Base-by-base conservation (phyloP, 2,329 filamentous ascomycete species). In the Drechslerella stenobrocha region DNA sequence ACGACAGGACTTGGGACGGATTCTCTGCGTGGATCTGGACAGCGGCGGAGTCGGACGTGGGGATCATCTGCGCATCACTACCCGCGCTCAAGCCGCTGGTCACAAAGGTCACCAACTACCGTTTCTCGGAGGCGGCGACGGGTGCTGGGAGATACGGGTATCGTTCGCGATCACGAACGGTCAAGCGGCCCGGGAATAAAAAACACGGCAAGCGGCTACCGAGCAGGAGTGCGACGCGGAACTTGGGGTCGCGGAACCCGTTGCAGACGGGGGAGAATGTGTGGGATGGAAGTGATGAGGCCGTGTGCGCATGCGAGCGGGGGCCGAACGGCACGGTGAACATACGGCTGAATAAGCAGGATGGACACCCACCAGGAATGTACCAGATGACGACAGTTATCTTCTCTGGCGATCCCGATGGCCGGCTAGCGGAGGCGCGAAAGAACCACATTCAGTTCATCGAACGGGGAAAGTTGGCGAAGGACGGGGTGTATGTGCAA, bases 1-100 rank as follows among this genome's bases (percentile, higher is more conserved):
- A 69, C 45, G 64, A 63, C 15, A 59, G 52, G 42, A 63, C 56
- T 3, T 61, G 56, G 64, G 64, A 69, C 15, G 64, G 64, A 1
- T 69, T 69, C n/a, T 52, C 34, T 5, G 64, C 64, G 6, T 69
- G 64, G 64, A 69, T 69, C 35, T 69, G 64, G 64, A 58, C 58
- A 5, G 64, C 64, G 1, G 50, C 55, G 2, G 64, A 69, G 28
- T 69, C 57, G 28, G 64, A 69, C 32, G 58, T 69, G 5, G 64
- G 64, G 2, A 69, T 69, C n/a, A 69, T 69, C 13, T 69, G 64
- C 34, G 64, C 64, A n/a, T 69, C 64, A 1, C 35, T 61, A 37
- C 64, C 64, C 2, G 45, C 64, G 2, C 26, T 69, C 3, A 69
- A 69, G 23, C 64, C 64, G 1, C 46, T 69, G 8, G 42, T 69